These are phyloP conservation scores for Purpureocillium takamizusanense DNA, from an alignment of 2,329 filamentous ascomycete species.

Conservation along the genomic window DNA sequence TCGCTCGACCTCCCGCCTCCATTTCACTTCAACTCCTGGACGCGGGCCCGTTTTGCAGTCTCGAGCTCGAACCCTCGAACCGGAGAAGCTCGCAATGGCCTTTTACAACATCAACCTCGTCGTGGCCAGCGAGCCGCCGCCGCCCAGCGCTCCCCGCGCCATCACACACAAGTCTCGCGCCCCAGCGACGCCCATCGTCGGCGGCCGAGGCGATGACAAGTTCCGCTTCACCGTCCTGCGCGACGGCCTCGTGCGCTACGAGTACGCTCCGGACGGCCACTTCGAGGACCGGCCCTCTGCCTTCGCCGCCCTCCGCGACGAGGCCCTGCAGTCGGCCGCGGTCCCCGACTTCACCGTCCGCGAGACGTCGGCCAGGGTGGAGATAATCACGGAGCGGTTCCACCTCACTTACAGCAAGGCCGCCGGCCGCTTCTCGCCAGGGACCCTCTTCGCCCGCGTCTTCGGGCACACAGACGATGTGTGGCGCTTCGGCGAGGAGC, in stretches of 20 bases:
- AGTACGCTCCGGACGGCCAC: conserved; percentile 49
- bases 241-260: conserved; percentile 48
- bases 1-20: too few species aligned
- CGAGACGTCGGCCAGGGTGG: conserved; percentile 35
- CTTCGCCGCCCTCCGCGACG: conserved; percentile 46
- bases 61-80: too few species aligned
- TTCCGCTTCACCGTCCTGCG: conserved; percentile 53
- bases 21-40: too few species aligned
- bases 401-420: conserved; percentile 51
- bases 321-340: conserved; percentile 19
- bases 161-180: too few species aligned
- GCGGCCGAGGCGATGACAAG: conserved; percentile 14
- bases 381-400: conserved; percentile 46
- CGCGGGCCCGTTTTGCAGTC: too few species aligned
- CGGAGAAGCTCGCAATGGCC: too few species aligned
- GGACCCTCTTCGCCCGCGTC: conserved; percentile 34
- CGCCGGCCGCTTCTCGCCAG: conserved; percentile 32
- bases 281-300: conserved; percentile 56
- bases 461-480: conserved; percentile 31
- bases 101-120: too few species aligned
- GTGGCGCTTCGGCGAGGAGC: conserved; percentile 40
- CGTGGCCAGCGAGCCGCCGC: too few species aligned
- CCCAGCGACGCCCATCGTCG: conserved; percentile 5
- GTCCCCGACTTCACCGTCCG: conserved; percentile 35
- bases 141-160: too few species aligned